These are phyloP conservation scores for Saxophila tyrrhenica DNA, from an alignment of 495 filamentous ascomycete species.

Conservation along the genomic window DNA sequence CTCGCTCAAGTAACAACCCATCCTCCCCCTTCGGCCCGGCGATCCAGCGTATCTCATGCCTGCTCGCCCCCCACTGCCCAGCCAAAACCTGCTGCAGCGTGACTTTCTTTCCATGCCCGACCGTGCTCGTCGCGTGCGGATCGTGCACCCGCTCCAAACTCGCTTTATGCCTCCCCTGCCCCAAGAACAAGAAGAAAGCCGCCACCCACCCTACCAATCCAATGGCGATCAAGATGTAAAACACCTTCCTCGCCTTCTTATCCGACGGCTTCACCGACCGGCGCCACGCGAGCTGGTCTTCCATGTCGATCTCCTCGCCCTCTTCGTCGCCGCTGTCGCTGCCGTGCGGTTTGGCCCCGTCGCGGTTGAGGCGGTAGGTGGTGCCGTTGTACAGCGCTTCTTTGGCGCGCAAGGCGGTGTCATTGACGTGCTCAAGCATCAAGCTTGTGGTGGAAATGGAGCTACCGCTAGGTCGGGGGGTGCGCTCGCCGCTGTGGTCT, in stretches of 20 bases:
- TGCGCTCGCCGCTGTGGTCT: background rate
- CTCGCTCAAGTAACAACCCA: conserved; percentile 64
- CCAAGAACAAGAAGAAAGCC: conserved; percentile 62
- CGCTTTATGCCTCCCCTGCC: conserved; percentile 53
- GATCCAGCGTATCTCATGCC: conserved; percentile 78
- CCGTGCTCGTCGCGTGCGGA: conserved; percentile 50
- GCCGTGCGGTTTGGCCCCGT: background rate
- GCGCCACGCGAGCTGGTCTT: conserved; percentile 27
- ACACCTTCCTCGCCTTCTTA: conserved; percentile 47
- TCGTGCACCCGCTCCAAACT: conserved; percentile 42
- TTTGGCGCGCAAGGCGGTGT: conserved; percentile 18
- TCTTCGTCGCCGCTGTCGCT: conserved; percentile 33
- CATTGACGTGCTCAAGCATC: conserved; percentile 60
- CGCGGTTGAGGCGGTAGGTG: background rate
- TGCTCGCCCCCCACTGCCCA: conserved; percentile 57
- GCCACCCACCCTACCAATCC: conserved; percentile 70
- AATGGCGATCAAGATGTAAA: conserved; percentile 57
- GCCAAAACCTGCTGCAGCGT: conserved; percentile 68
- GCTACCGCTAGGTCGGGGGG: background rate
- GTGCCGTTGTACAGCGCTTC: conserved; percentile 13
- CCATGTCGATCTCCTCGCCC: conserved; percentile 35
- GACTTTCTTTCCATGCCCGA: conserved; percentile 62
- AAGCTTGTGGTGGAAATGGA: conserved; percentile 51
- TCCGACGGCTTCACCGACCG: conserved; percentile 38
- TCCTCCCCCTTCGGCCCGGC: conserved; percentile 74